Evolutionary conservation across 2,329 filamentous ascomycete species (phyloP), one percentile per base, ranked within the genome.

Genomic region (Fusarium beomiforme): DNA sequence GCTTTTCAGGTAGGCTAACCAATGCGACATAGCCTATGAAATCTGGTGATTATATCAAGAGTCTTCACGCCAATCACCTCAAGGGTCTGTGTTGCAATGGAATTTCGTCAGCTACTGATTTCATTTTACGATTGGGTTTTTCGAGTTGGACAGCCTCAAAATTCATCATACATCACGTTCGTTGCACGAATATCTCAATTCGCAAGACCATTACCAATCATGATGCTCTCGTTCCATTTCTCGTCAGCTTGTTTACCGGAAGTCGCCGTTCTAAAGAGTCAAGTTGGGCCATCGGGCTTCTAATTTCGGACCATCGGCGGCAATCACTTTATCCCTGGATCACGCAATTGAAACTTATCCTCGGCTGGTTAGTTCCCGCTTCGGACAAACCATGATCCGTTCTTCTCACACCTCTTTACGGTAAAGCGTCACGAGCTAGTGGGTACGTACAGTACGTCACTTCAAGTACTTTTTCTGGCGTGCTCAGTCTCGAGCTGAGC

Each of bases 401-500:
- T 7, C 3, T 6, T 31, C 0, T 14, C 0, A 1, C 1, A 5
- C 19, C 60, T 44, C 11, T 19, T 67, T 36, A 11, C 0, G 23
- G 69, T 13, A 54, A 69, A 54, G 58, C 44, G 43, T 14, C 9
- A 4, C 2, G 6, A 24, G 8, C 41, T 34, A 42, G 49, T 16
- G n/a, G 61, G 37, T 72, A 71, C 69, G 65, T 72, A 63, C 65
- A 51, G 47, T 24, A 62, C 49, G 42, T 62, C 69, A 59, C 54
- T 55, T 17, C 23, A 4, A 58, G 56, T 54, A 37, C 53, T 66
- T 72, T 72, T 72, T 57, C 49, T 67, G 59, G 56, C 46, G 36
- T 58, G 31, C 41, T 66, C 26, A 39, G 17, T 46, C 56, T 31
- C 59, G 14, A 54, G 53, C 54, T 54, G 59, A 56, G 42, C 42